Evolutionary conservation across 2,329 filamentous ascomycete species (phyloP).

Genomic region (Xylariales sp.): DNA sequence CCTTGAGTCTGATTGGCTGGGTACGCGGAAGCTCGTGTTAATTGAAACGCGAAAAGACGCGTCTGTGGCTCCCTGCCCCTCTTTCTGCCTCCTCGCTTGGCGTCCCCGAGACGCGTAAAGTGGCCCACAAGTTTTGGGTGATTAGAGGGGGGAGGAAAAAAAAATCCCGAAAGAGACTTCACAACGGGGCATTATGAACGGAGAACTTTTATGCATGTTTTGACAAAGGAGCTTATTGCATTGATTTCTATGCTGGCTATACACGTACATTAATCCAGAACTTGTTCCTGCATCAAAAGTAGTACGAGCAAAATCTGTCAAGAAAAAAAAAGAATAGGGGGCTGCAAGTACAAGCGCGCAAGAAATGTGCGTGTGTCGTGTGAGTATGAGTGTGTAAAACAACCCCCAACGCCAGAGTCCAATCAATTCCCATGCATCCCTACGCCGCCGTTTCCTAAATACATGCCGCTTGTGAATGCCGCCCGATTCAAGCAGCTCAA

Average conservation of each 20-base stretch:
- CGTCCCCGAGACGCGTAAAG: slow-evolving; percentile 5
- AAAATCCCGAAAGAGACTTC: no score
- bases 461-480: neutral
- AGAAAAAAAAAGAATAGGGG: neutral
- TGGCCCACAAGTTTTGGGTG: slow-evolving; percentile 4
- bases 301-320: slow-evolving; percentile 1
- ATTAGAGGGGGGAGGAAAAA: no score
- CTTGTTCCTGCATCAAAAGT: no score
- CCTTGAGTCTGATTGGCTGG: slow-evolving; percentile 6
- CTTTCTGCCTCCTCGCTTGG: neutral
- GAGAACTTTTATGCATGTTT: no score
- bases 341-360: neutral
- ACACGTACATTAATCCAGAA: no score
- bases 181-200: no score
- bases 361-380: neutral
- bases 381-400: no score
- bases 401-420: neutral
- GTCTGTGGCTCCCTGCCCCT: neutral
- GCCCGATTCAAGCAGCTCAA: neutral
- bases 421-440: neutral
- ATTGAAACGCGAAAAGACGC: slow-evolving; percentile 5
- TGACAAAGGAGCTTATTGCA: no score
- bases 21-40: neutral
- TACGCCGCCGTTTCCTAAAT: neutral
- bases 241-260: neutral